Evolutionary conservation across 2,329 filamentous ascomycete genomes (phyloP), one percentile per base, ranked within the genome.

Genomic region (Gliomastix tumulicola): DNA sequence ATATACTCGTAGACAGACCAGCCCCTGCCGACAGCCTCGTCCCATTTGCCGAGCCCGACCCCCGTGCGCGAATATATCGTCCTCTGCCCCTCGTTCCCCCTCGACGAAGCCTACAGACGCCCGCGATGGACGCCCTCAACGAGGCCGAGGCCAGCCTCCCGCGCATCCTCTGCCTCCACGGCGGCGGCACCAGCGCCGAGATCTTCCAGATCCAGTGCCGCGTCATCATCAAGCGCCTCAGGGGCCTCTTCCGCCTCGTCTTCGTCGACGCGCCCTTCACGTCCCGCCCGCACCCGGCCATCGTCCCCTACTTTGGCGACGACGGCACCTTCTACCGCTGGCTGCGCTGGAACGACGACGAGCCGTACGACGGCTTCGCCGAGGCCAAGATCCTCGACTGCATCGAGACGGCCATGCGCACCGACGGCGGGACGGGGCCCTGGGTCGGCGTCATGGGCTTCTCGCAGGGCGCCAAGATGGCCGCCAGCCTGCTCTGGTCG

Each of bases 91-190:
- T n/a, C n/a, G n/a, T n/a, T n/a, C n/a, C n/a, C n/a, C n/a, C n/a
- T n/a, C n/a, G n/a, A n/a, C n/a, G n/a, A n/a, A n/a, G n/a, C n/a
- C n/a, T n/a, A n/a, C n/a, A n/a, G n/a, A n/a, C n/a, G n/a, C 25
- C 25, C n/a, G 25, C 25, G 2, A 28, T 28, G 25, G 25, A 28
- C 25, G 25, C n/a, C 25, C 34, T 40, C 8, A n/a, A n/a, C n/a
- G n/a, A n/a, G n/a, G n/a, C n/a, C n/a, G n/a, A n/a, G n/a, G n/a
- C n/a, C n/a, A 8, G 4, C n/a, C 25, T 40, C 20, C 83, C 83
- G 4, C 79, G 84, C 41, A 77, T 89, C 46, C 79, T 89, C 47
- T 88, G 83, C 59, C 76, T 89, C n/a, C 84, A 89, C 57, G 84
- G 84, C 53, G 84, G 84, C 49, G 84, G 84, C 42, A 78, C 81